Evolutionary conservation across 768 basidiomycete genomes (phyloP).

Genomic region (Tylopilus balloui): DNA sequence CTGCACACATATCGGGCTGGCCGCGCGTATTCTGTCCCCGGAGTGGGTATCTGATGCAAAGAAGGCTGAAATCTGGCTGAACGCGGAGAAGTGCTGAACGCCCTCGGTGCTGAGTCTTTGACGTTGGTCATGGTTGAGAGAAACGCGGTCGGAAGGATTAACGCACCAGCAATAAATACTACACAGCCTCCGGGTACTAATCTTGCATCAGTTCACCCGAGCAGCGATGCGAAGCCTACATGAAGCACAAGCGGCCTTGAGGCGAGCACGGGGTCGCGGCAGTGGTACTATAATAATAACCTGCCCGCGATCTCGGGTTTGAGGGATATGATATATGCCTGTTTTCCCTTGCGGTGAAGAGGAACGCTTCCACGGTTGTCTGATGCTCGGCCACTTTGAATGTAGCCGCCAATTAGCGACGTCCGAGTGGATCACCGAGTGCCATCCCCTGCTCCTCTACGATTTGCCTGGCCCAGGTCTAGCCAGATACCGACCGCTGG

Average conservation of each 20-base stretch:
- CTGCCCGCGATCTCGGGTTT: not conserved
- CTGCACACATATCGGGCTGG: conserved; percentile 42
- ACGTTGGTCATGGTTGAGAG: conserved; percentile 7
- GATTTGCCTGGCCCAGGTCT: too few relatives aligned
- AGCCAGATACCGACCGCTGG: too few relatives aligned
- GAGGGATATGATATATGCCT: too few relatives aligned
- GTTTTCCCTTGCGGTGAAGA: too few relatives aligned
- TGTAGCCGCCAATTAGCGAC: too few relatives aligned
- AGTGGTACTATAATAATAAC: not conserved
- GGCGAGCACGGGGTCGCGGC: not conserved
- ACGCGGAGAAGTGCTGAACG: conserved; percentile 4
- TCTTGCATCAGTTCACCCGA: too few relatives aligned
- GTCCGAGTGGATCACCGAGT: too few relatives aligned
- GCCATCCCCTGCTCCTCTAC: too few relatives aligned
- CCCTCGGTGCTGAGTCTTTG: not conserved
- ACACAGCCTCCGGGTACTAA: too few relatives aligned
- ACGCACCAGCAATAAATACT: not conserved
- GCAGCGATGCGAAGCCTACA: not conserved
- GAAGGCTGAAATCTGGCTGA: conserved; percentile 42
- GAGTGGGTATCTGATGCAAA: conserved; percentile 47
- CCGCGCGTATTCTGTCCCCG: conserved; percentile 29
- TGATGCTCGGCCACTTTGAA: too few relatives aligned
- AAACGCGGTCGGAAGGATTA: not conserved
- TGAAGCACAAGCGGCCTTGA: not conserved
- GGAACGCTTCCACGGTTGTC: too few relatives aligned